Evolutionary conservation across 352 stramenopile species (phyloP).

Genomic region (Globisporangium paroecandrum): DNA sequence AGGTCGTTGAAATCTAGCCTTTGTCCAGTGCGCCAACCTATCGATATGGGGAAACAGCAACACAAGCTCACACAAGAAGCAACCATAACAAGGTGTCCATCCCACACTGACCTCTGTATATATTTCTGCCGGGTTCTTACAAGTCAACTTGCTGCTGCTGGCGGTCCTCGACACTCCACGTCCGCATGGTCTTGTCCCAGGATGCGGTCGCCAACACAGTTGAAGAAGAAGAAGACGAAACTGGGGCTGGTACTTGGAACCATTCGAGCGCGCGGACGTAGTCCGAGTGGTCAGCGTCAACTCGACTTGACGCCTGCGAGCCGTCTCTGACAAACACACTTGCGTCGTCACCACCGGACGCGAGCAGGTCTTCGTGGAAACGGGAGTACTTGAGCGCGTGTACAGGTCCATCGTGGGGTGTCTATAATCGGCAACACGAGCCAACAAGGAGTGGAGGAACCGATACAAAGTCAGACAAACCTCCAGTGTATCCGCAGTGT

Average conservation of each 20-base stretch:
- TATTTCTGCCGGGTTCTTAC: conserved; percentile 5
- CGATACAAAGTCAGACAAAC: neutral
- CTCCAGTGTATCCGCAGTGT: neutral
- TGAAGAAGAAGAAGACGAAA: conserved; percentile 2
- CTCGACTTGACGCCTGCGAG: conserved; percentile 26
- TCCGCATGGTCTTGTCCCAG: conserved; percentile 62
- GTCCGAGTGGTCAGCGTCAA: conserved; percentile 38
- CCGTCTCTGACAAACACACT: conserved; percentile 39
- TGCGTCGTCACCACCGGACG: conserved; percentile 62
- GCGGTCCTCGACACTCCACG: conserved; percentile 30
- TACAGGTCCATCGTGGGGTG: conserved; percentile 42
- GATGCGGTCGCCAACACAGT: conserved; percentile 45
- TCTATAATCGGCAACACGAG: neutral
- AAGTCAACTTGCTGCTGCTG: conserved; percentile 3
- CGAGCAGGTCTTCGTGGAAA: conserved; percentile 54
- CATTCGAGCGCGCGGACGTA: conserved; percentile 75
- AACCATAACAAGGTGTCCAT: neutral
- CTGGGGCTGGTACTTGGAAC: conserved; percentile 27
- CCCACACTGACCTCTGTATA: conserved; percentile 6
- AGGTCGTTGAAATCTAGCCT: neutral
- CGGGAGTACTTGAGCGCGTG: conserved; percentile 68
- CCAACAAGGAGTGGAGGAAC: neutral
- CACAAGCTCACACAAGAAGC: neutral
- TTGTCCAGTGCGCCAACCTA: neutral
- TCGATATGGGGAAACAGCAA: neutral